Conservation (phyloP, 2,329 filamentous ascomycete genomes). For the Pseudogymnoascus pannorum region DNA sequence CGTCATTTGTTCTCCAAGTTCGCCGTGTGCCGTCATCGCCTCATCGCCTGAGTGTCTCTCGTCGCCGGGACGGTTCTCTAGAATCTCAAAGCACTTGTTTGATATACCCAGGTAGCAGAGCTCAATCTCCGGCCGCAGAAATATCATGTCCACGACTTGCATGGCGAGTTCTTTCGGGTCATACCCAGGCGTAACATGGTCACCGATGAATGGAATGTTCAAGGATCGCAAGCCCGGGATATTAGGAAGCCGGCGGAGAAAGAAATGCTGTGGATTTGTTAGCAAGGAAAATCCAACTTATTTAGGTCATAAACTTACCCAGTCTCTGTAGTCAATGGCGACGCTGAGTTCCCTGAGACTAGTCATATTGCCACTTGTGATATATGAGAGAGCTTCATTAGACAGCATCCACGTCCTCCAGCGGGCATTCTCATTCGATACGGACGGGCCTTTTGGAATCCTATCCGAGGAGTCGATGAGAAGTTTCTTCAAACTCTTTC, state of each 20-base stretch:
- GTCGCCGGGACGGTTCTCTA: slow-evolving; percentile 52
- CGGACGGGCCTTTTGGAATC: slow-evolving; percentile 32
- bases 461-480: slow-evolving; percentile 64
- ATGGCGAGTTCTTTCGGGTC: slow-evolving; percentile 65
- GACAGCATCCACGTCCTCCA: slow-evolving; percentile 67
- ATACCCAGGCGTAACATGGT: slow-evolving; percentile 47
- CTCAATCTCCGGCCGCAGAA: slow-evolving; percentile 66
- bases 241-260: slow-evolving; percentile 66
- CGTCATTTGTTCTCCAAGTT: slow-evolving; percentile 29
- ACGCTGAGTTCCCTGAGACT: slow-evolving; percentile 64
- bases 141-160: slow-evolving; percentile 71
- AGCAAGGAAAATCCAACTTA: slow-evolving; percentile 15
- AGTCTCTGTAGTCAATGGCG: slow-evolving; percentile 67
- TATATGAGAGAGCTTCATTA: slow-evolving; percentile 61
- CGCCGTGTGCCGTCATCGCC: slow-evolving; percentile 29
- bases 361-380: slow-evolving; percentile 70
- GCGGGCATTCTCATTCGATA: slow-evolving; percentile 34
- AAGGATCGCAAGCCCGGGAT: slow-evolving; percentile 64
- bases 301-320: slow-evolving; percentile 47
- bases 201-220: slow-evolving; percentile 61
- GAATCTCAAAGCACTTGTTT: slow-evolving; percentile 74
- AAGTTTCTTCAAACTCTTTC: slow-evolving; percentile 61
- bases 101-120: slow-evolving; percentile 71
- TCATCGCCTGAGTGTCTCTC: slow-evolving; percentile 26
- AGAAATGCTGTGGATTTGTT: slow-evolving; percentile 54